Base-by-base conservation (phyloP, 169 alveolate species). In the Theileria sp. region DNA sequence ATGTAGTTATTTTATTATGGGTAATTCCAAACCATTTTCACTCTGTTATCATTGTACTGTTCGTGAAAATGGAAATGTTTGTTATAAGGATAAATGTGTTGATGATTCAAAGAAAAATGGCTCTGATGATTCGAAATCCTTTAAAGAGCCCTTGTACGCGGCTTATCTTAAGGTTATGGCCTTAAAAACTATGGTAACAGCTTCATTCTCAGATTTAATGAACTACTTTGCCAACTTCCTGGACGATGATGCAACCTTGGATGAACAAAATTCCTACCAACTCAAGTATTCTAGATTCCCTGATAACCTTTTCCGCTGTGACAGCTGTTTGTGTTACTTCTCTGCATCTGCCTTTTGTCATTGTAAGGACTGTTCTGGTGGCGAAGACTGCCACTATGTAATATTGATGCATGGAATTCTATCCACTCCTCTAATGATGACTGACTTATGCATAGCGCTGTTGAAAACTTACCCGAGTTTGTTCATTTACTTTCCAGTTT, bases 391-490 rank as follows among this genome's bases (percentile, higher is more conserved):
- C 67, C 94, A 91, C 76, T 91, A 91, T 77, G 86, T 87, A 26
- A 85, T 91, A 8, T 64, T 91, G 30, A 86, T 81, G 83, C 94
- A 91, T 69, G 94, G 94, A 6, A 77, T 91, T 38, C 65, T 90
- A 17, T 87, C 93, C 34, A 81, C 89, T n/a, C 93, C 92, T 23
- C 69, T 75, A 5, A 79, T 75, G 58, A 85, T 91, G 89, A 86
- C 83, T 32, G 80, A 78, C 61, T 60, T 84, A 19, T 75, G 87
- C 17, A 77, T 75, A 65, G 70, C 86, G 8, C 69, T 91, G n/a
- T 38, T 91, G 64, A 71, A 25, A 1, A 71, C 60, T 19, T 81
- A 91, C 74, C 94, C 94, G 7, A 72, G 75, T 36, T 49, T 91
- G 30, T 87, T 84, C 69, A 44, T 87, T 36, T 91, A 91, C 82